These are phyloP conservation scores for Ogataea pini DNA, from an alignment of 805 yeast genomes.

Conservation along the genomic window DNA sequence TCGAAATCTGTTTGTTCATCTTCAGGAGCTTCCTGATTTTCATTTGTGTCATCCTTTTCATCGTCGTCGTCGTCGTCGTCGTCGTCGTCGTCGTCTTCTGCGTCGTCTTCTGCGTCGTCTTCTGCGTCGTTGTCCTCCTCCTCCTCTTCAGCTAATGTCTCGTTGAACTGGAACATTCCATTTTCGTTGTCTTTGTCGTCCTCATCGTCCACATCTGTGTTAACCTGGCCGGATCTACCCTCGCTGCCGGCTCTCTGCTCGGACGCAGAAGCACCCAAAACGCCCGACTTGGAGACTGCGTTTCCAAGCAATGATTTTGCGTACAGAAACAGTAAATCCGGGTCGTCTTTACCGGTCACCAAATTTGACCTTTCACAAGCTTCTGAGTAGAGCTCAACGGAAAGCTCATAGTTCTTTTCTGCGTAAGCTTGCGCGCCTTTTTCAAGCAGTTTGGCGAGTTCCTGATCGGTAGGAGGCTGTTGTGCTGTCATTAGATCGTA, in stretches of 20 bases:
- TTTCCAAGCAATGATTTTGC: constrained; percentile 79
- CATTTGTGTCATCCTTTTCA: constrained; percentile 24
- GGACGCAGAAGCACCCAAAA: constrained; percentile 59
- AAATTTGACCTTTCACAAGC: constrained; percentile 63
- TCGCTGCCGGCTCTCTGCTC: constrained; percentile 8
- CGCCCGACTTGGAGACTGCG: constrained; percentile 73
- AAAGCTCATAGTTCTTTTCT: constrained; percentile 62
- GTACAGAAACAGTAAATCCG: constrained; percentile 71
- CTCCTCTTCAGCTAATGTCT: constrained; percentile 36
- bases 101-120: constrained; percentile 21
- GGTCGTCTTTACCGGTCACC: constrained; percentile 61
- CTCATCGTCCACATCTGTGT: constrained; percentile 35
- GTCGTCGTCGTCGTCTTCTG: constrained; percentile 25
- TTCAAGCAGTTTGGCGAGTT: constrained; percentile 49
- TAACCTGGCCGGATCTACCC: constrained; percentile 25
- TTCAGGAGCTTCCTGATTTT: constrained; percentile 32
- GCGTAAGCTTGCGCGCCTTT: constrained; percentile 69
- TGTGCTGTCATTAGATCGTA: constrained; percentile 1
- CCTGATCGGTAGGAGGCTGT: constrained; percentile 36
- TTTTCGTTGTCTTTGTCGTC: constrained; percentile 35
- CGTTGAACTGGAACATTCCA: constrained; percentile 25
- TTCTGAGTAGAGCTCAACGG: constrained; percentile 68
- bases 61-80: constrained; percentile 12
- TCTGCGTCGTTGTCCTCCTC: constrained; percentile 30
- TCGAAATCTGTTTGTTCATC: constrained; percentile 74